Evolutionary conservation across 1,139 yeast species (phyloP).

Genomic region (Candida pseudoviswanathii): DNA sequence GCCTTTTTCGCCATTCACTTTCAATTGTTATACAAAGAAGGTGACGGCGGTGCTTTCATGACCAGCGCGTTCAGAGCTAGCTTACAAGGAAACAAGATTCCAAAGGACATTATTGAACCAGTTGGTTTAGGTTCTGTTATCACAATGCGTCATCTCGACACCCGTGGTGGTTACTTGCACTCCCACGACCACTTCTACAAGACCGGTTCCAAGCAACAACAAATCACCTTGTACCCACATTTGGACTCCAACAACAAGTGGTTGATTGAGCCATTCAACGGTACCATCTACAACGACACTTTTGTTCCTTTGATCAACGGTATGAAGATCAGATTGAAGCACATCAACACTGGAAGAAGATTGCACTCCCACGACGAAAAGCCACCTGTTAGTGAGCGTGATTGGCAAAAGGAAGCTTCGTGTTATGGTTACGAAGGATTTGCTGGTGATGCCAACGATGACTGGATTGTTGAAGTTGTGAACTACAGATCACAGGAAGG

Average conservation of each 20-base stretch:
- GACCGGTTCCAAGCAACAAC: conserved; percentile 95
- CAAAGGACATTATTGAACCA: conserved; percentile 68
- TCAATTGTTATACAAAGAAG: conserved; percentile 66
- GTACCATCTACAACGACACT: conserved; percentile 49
- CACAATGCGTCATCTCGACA: conserved; percentile 77
- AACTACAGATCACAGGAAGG: conserved; percentile 56
- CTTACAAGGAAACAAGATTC: conserved; percentile 70
- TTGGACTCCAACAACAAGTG: conserved; percentile 86
- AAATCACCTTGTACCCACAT: conserved; percentile 91
- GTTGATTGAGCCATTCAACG: conserved; percentile 67
- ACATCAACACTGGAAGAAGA: conserved; percentile 70
- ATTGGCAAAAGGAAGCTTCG: conserved; percentile 95
- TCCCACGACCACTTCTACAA: conserved; percentile 86
- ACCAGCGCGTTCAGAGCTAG: conserved; percentile 85
- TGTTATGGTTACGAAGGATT: conserved; percentile 92
- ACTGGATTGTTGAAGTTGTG: conserved; percentile 87
- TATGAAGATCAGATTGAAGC: conserved; percentile 76
- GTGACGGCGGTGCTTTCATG: conserved; percentile 90
- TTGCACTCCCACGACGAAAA: conserved; percentile 95
- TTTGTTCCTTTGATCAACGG: conserved; percentile 74
- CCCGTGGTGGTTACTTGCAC: conserved; percentile 94
- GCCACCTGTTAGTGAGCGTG: conserved; percentile 89
- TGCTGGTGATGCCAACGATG: conserved; percentile 94
- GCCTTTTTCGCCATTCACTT: conserved; percentile 82
- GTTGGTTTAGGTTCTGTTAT: conserved; percentile 88